A percentile compares a stretch with the other conserved stretches of the same genome.
Evolutionary conservation across 164 flowering plant genomes (phyloP).

Genomic region (Tetracentron sinense): DNA sequence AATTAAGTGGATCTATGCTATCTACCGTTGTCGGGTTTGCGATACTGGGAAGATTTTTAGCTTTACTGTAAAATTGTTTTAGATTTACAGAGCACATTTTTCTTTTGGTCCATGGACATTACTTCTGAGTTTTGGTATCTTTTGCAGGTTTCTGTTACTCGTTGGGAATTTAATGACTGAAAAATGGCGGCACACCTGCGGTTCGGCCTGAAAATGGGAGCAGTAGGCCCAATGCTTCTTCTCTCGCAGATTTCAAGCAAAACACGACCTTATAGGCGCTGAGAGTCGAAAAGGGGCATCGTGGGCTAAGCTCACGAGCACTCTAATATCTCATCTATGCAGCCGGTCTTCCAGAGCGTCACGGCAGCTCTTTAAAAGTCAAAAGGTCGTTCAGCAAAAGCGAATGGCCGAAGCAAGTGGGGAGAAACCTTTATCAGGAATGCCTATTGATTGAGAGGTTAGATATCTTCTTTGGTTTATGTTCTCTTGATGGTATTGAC

Average conservation of each 20-base stretch:
- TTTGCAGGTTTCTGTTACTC: slow-evolving; percentile 17
- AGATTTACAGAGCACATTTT: no score
- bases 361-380: slow-evolving; percentile 26
- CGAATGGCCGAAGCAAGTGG: slow-evolving; percentile 59
- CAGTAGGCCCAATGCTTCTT: slow-evolving; percentile 43
- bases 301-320: slow-evolving; percentile 39
- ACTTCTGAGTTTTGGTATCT: background rate
- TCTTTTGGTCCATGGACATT: no score
- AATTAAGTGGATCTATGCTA: background rate
- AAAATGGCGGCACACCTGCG: slow-evolving; percentile 60
- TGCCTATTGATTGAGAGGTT: slow-evolving; percentile 85
- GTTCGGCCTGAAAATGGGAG: slow-evolving; percentile 53
- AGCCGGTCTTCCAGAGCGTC: slow-evolving; percentile 31
- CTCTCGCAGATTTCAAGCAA: slow-evolving; percentile 26
- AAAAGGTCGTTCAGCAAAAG: slow-evolving; percentile 47
- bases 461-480: background rate
- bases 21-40: no score
- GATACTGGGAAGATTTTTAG: no score
- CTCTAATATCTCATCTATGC: slow-evolving; percentile 35
- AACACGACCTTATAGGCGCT: slow-evolving; percentile 26
- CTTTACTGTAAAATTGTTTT: background rate
- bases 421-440: slow-evolving; percentile 43
- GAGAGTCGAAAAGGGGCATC: slow-evolving; percentile 23
- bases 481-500: background rate
- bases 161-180: slow-evolving; percentile 11